Evolutionary conservation across 345 rosid genomes (phyloP), one percentile per base, ranked within the genome.

Genomic region (Hirschfeldia incana): DNA sequence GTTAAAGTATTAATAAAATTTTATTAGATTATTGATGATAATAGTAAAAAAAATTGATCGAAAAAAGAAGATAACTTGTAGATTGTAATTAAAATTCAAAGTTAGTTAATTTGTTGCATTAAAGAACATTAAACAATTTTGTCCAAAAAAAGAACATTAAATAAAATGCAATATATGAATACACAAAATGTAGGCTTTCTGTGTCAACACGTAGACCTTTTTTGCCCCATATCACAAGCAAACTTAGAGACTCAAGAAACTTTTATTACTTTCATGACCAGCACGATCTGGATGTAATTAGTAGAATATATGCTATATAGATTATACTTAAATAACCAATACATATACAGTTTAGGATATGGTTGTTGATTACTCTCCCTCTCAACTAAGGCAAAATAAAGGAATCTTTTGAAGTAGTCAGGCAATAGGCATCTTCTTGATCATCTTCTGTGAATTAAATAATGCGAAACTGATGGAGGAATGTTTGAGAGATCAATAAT

Each of bases 81-180:
- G 68, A 65, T 5, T 76, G 34, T 5, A 21, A 21, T 21, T 21
- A 46, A 49, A 76, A 65, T 57, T 12, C 63, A 28, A 46, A 81
- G 77, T 76, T 76, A 51, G 78, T 81, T 76, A 81, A 75, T 70
- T 75, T 64, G 83, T 80, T 70, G 80, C 79, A 75, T 57, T 80
- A 63, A 55, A 69, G 26, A 69, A 70, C 63, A 28, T 32, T 21
- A 21, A 21, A 21, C 21, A 21, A 21, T 21, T 21, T 21, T 21
- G 21, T 21, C 21, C 21, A 21, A 21, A 21, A 21, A 21, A 21
- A 21, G 21, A 21, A 21, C 21, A 21, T 21, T 21, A 21, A 21
- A 21, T 26, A 42, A 63, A 37, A 10, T 1, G 75, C 55, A n/a
- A 9, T 59, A 10, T 32, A 13, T 29, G 10, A 70, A 21, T 55